Conservation (phyloP, 371 early-diverging fungal species). For the Encephalitozoon romaleae region DNA sequence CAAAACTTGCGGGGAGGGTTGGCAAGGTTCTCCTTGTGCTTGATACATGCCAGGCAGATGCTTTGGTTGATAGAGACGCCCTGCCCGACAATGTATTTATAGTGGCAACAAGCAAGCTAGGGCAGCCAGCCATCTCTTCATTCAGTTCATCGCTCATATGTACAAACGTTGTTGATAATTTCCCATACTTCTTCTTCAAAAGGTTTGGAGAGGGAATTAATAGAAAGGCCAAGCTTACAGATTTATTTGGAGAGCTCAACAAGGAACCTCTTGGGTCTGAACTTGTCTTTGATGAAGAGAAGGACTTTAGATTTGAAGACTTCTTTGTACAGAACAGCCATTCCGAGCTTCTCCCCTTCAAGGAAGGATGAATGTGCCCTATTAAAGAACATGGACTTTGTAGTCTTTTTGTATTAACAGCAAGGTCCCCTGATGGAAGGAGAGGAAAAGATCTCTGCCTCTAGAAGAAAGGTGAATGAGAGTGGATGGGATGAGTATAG, state of each 20-base stretch:
- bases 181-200: constrained; percentile 17
- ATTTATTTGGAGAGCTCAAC: background rate
- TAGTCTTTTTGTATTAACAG: background rate
- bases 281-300: background rate
- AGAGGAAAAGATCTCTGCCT: background rate
- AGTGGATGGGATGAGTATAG: background rate
- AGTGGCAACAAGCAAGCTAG: constrained; percentile 41
- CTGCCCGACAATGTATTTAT: constrained; percentile 46
- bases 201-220: background rate
- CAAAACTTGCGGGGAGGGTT: constrained; percentile 28
- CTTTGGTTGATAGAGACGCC: constrained; percentile 38
- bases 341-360: constrained; percentile 1
- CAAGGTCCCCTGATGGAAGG: background rate
- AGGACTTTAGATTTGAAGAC: background rate
- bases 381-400: background rate
- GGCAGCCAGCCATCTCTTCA: constrained; percentile 49
- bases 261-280: constrained; percentile 3
- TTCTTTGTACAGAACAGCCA: constrained; percentile 4
- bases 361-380: background rate
- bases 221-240: background rate
- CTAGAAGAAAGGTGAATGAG: background rate
- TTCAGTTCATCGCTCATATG: background rate
- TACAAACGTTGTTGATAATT: constrained; percentile 17
- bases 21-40: constrained; percentile 52
- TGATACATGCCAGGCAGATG: constrained; percentile 60